phyloP scores from a whole-genome alignment of 345 rosid genomes.

The Noccaea caerulescens region DNA sequence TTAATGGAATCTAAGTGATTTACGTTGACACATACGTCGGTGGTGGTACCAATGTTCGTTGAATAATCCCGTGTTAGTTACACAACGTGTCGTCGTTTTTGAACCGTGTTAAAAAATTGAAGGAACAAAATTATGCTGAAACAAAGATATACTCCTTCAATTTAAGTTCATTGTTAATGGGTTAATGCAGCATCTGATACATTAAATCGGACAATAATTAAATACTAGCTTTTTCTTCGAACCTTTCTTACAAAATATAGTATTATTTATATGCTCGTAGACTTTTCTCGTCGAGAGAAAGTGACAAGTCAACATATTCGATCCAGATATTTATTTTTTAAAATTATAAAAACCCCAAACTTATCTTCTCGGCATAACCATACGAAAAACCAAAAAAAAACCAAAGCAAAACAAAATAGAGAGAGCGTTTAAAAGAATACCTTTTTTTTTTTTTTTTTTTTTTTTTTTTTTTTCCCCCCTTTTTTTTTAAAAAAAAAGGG shows the following conservation, averaged over 20 bases:
- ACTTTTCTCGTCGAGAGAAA: not conserved
- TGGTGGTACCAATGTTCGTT: not conserved
- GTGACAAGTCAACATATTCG: conserved; percentile 34
- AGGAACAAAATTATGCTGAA: not conserved
- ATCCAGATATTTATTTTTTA: conserved; percentile 22
- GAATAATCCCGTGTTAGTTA: not conserved
- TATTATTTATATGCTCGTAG: not conserved
- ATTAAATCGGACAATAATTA: no score
- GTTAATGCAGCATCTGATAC: no score
- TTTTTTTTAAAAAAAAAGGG: no score
- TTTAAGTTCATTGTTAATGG: no score
- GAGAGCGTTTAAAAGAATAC: not conserved
- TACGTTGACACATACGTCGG: no score
- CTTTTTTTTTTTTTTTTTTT: no score
- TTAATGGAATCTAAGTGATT: no score
- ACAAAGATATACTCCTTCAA: no score
- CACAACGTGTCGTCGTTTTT: not conserved
- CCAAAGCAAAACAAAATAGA: not conserved
- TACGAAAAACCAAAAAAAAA: not conserved
- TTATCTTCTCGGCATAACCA: conserved; percentile 23
- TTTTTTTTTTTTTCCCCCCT: no score
- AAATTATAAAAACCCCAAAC: not conserved
- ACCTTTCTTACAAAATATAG: no score
- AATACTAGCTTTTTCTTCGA: no score
- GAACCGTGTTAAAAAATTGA: conserved; percentile 9